Evolutionary conservation across 345 rosid species (phyloP), one percentile per base, ranked within the genome.

Genomic region (Xanthoceras sorbifolium): DNA sequence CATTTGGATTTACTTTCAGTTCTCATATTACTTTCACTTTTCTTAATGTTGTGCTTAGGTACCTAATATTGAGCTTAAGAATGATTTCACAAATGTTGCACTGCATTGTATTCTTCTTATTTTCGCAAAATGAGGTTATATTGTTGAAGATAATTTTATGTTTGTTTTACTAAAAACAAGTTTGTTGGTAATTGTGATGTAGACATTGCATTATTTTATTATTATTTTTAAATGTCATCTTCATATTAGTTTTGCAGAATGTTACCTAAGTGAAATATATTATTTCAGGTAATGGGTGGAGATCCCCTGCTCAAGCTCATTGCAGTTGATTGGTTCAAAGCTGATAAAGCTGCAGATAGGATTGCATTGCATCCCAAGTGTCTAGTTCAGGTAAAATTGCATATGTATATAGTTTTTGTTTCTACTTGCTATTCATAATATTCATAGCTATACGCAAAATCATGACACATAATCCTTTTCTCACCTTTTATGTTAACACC

Each of bases 281-380:
- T 67, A 77, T 82, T 75, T 46, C 82, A 96, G 99, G 91, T 93
- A 73, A 85, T 82, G 89, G 99, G 98, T 72, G 94, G 94, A 60
- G 90, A 93, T 71, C 97, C 99, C 38, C 92, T 96, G 84, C 98
- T 96, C 75, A 86, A 88, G 82, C 93, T 96, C 57, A 82, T 96
- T 78, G 92, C 92, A 32, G 97, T 96, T 68, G 98, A 96, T 79
- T 96, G 99, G 99, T 79, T 93, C 38, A 92, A 87, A 85, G 93
- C 92, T 74, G 97, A 96, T 68, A 86, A 81, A 79, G 79, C 89
- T 23, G 72, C 84, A 25, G 97, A 91, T 72, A 84, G 76, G 79
- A 78, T 96, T 76, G 90, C 99, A 66, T 70, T 90, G 82, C 97
- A 92, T 89, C 94, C 98, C 17, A 89, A 79, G 77, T 87, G 91